Evolutionary conservation across 1,139 yeast genomes (phyloP).

Genomic region (Kodamaea derodonti): DNA sequence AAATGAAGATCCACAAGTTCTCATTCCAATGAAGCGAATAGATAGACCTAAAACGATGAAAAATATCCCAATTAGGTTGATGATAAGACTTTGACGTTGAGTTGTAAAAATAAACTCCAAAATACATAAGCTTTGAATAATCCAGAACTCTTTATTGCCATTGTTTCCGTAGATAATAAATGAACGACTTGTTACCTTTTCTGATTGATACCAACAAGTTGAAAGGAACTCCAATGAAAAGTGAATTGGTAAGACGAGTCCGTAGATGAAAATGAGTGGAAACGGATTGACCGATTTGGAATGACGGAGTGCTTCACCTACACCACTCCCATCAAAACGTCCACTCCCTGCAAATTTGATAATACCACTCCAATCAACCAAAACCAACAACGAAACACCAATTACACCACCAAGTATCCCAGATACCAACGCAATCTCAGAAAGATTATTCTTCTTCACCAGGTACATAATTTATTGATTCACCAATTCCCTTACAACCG

Average conservation of each 20-base stretch:
- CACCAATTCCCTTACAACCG: no score
- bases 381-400: constrained; percentile 10
- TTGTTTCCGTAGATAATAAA: constrained; percentile 35
- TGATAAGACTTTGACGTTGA: constrained; percentile 4
- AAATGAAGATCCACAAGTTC: constrained; percentile 34
- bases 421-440: constrained; percentile 21
- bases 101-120: constrained; percentile 20
- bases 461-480: constrained; percentile 15
- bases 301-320: no score
- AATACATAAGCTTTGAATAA: constrained; percentile 24
- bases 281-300: no score
- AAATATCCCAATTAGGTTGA: constrained; percentile 11
- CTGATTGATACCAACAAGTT: constrained; percentile 25
- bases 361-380: no score
- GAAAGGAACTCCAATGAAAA: constrained; percentile 30
- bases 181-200: constrained; percentile 24
- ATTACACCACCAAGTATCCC: constrained; percentile 19
- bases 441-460: constrained; percentile 18
- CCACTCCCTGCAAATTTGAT: not conserved
- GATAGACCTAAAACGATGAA: constrained; percentile 20
- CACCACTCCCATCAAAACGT: no score
- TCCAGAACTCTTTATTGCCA: constrained; percentile 33
- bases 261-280: no score
- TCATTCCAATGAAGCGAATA: constrained; percentile 30
- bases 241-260: constrained; percentile 20